phyloP scores from a whole-genome alignment of 1,284 basidiomycete species.

The Ustilago hordei region DNA sequence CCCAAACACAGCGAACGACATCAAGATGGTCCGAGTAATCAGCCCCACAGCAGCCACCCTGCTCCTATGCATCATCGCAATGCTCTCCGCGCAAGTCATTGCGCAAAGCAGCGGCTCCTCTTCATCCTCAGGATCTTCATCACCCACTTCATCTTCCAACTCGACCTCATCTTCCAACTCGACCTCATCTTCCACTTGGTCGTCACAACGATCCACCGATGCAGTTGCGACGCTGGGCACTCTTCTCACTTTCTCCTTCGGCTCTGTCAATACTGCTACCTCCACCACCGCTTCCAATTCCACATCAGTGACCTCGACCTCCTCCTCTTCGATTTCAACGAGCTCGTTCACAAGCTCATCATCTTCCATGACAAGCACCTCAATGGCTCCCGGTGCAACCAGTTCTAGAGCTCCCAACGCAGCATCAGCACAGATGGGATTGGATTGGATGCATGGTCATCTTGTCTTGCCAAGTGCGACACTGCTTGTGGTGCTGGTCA shows the following conservation, averaged over 20 bases:
- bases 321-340: constrained; percentile 14
- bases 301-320: constrained; percentile 5
- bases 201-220: constrained; percentile 23
- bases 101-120: constrained; percentile 10
- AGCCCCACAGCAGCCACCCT: neutral
- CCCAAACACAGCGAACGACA: neutral
- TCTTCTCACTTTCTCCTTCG: constrained; percentile 33
- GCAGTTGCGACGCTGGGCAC: constrained; percentile 39
- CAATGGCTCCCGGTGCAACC: constrained; percentile 4
- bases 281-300: constrained; percentile 9
- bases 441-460: constrained; percentile 11
- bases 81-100: constrained; percentile 13
- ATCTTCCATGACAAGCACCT: constrained; percentile 5
- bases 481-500: constrained; percentile 22
- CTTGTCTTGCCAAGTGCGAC: constrained; percentile 16
- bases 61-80: constrained; percentile 3
- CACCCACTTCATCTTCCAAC: constrained; percentile 9
- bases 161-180: constrained; percentile 4
- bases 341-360: constrained; percentile 12
- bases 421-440: neutral
- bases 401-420: constrained; percentile 18
- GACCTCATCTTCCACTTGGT: constrained; percentile 4
- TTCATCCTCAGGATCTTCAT: neutral
- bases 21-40: constrained; percentile 8
- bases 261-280: constrained; percentile 26